These are phyloP conservation scores for Fraxinus greggii DNA, from an alignment of 305 asterid genomes.

Conservation along the genomic window DNA sequence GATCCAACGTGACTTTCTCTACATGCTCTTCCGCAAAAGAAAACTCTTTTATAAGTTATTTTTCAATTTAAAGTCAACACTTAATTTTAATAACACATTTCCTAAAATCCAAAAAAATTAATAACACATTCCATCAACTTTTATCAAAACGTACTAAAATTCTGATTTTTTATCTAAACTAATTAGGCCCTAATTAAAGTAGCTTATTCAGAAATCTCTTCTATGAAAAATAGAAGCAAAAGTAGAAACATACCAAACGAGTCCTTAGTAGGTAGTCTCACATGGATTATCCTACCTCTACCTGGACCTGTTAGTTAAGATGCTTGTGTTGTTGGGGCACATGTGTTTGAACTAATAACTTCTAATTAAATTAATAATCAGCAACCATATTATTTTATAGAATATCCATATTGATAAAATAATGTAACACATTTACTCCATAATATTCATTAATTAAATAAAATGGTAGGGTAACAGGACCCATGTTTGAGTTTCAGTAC, in stretches of 20 bases:
- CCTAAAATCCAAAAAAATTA: too few relatives aligned
- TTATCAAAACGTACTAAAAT: too few relatives aligned
- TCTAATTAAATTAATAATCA: constrained; percentile 24
- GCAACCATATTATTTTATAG: not conserved
- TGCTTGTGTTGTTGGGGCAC: constrained; percentile 49
- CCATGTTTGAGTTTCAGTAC: not conserved
- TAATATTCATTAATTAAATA: not conserved
- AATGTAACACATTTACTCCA: not conserved
- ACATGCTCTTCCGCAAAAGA: too few relatives aligned
- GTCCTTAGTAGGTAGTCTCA: not conserved
- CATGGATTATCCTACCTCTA: not conserved
- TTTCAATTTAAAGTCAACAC: not conserved
- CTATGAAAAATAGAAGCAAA: not conserved
- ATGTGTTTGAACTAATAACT: constrained; percentile 45
- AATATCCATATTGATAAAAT: not conserved
- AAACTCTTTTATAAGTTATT: too few relatives aligned
- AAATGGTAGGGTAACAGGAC: not conserved
- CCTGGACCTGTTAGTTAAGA: constrained; percentile 38
- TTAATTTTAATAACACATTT: too few relatives aligned
- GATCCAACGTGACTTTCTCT: too few relatives aligned
- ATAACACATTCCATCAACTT: too few relatives aligned
- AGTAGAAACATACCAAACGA: not conserved
- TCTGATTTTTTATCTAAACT: too few relatives aligned
- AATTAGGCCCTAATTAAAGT: not conserved
- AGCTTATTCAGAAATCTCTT: not conserved